Conservation (phyloP, 2,329 filamentous ascomycete genomes). For the Penicillium occitanis region DNA sequence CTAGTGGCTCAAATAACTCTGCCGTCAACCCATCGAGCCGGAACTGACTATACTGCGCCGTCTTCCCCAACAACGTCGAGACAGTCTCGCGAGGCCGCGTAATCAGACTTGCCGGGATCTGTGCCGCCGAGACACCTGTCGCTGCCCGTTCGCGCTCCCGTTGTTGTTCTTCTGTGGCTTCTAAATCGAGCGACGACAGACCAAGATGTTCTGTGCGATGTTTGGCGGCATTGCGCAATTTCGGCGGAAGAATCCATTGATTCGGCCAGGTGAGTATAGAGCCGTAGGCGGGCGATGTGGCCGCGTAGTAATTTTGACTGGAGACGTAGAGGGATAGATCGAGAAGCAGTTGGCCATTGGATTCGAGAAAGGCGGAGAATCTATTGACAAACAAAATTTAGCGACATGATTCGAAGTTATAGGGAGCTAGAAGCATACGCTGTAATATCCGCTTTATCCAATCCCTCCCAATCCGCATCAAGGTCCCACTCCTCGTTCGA, state of each 20-base stretch:
- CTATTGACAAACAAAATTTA: too few relatives aligned
- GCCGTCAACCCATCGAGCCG: constrained; percentile 70
- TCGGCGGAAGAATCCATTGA: constrained; percentile 80
- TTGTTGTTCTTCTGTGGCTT: constrained; percentile 46
- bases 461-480: constrained; percentile 44
- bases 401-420: too few relatives aligned
- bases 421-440: constrained; percentile 39
- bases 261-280: constrained; percentile 78
- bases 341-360: constrained; percentile 73
- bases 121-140: constrained; percentile 38
- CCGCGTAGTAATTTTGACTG: constrained; percentile 76
- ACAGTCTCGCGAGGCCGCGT: constrained; percentile 60
- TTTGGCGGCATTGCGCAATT: constrained; percentile 69
- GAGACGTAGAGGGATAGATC: constrained; percentile 89
- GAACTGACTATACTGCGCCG: constrained; percentile 72
- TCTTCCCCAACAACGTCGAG: constrained; percentile 60
- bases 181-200: constrained; percentile 66
- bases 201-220: constrained; percentile 68
- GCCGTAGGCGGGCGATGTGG: constrained; percentile 78
- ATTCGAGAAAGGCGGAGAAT: constrained; percentile 67
- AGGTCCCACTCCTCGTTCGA: constrained; percentile 52
- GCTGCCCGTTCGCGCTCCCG: constrained; percentile 39
- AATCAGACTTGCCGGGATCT: constrained; percentile 52
- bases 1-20: constrained; percentile 70
- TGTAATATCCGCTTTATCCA: constrained; percentile 50